Conservation (phyloP, 164 flowering plant genomes). For the Warburgia ugandensis region DNA sequence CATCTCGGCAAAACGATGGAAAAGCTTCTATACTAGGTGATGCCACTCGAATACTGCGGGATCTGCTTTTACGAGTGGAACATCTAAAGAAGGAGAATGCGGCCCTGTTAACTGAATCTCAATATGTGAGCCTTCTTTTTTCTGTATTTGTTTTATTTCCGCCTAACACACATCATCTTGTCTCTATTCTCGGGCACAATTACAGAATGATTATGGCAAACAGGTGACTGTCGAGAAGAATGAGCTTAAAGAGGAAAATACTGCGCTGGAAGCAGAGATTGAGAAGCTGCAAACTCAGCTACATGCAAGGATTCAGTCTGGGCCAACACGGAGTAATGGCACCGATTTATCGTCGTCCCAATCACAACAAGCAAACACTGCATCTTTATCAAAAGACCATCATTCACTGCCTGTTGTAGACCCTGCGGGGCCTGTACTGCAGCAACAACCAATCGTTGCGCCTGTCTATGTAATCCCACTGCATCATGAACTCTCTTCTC, state of each 20-base stretch:
- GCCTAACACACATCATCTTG: too few relatives aligned
- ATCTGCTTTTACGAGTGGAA: conserved; percentile 34
- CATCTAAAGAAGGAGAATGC: conserved; percentile 47
- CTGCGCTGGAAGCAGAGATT: conserved; percentile 36
- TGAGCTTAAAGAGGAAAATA: conserved; percentile 49
- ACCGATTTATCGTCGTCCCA: conserved; percentile 24
- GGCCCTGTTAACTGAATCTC: conserved; percentile 44
- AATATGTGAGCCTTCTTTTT: conserved; percentile 44
- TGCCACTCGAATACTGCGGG: conserved; percentile 36
- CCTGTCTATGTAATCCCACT: conserved; percentile 51
- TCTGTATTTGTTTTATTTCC: too few relatives aligned
- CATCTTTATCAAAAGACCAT: conserved; percentile 17
- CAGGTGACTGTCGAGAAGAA: conserved; percentile 47
- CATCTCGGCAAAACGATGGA: conserved; percentile 37
- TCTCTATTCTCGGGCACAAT: too few relatives aligned
- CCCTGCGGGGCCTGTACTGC: not conserved
- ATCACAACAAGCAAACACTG: conserved; percentile 13
- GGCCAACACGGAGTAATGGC: conserved; percentile 24
- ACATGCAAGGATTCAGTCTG: conserved; percentile 23
- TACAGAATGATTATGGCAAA: too few relatives aligned
- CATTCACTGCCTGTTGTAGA: conserved; percentile 11
- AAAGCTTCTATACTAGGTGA: conserved; percentile 54
- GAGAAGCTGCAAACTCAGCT: conserved; percentile 33
- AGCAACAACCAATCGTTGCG: conserved; percentile 17
- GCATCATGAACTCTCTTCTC: conserved; percentile 24